These are phyloP conservation scores for Colletotrichum tofieldiae DNA, from an alignment of 2,329 filamentous ascomycete species.

Conservation along the genomic window DNA sequence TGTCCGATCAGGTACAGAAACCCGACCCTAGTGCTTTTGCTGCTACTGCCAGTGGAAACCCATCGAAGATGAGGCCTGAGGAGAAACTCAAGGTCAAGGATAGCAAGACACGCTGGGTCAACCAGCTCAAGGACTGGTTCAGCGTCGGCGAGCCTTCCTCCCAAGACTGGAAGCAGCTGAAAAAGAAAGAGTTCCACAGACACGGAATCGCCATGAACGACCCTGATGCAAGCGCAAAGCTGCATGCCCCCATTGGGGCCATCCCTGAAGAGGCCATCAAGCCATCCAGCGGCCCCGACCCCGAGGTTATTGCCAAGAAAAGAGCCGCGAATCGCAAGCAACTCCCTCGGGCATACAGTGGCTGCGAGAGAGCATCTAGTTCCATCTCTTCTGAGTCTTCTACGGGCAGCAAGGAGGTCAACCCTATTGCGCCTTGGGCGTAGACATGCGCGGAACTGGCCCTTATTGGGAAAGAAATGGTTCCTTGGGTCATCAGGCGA, in stretches of 20 bases:
- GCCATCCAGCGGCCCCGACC: constrained; percentile 61
- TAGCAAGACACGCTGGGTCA: constrained; percentile 56
- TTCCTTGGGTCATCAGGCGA: background rate
- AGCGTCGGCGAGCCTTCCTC: constrained; percentile 65
- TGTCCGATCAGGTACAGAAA: constrained; percentile 40
- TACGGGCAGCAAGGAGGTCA: constrained; percentile 51
- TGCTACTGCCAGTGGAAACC: constrained; percentile 42
- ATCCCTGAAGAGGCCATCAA: constrained; percentile 64
- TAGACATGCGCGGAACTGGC: constrained; percentile 2
- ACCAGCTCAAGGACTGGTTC: constrained; percentile 65
- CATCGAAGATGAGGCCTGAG: constrained; percentile 32
- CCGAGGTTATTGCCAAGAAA: constrained; percentile 61
- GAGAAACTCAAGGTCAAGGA: constrained; percentile 50
- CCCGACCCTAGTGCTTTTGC: constrained; percentile 48
- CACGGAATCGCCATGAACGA: constrained; percentile 62
- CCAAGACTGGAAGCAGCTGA: constrained; percentile 64
- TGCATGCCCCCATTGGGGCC: constrained; percentile 62
- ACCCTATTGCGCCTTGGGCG: constrained; percentile 54
- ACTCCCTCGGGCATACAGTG: constrained; percentile 48
- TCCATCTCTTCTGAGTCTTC: constrained; percentile 57
- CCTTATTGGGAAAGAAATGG: background rate
- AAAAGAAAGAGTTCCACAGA: constrained; percentile 58
- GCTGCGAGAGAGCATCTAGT: constrained; percentile 47
- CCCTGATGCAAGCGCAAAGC: constrained; percentile 60
- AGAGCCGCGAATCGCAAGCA: constrained; percentile 53